Percentiles rank a stretch among this genome's conserved stretches.
Evolutionary conservation across 306 rosid species (phyloP).

Genomic region (Sindora glabra): DNA sequence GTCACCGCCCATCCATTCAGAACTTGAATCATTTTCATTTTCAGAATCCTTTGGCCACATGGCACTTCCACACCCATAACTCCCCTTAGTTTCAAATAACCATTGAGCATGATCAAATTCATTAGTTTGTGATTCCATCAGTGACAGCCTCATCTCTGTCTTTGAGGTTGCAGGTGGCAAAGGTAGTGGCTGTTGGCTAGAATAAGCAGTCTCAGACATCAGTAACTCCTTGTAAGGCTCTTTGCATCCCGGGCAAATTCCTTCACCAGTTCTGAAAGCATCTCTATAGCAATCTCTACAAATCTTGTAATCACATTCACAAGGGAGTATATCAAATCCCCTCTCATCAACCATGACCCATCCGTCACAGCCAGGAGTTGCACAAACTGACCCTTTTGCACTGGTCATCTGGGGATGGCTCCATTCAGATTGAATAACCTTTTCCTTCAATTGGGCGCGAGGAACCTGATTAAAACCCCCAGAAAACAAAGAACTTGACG

Average conservation of each 20-base stretch:
- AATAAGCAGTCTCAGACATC: background rate
- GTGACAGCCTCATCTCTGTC: constrained; percentile 29
- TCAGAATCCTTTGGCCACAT: constrained; percentile 26
- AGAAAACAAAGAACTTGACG: constrained; percentile 30
- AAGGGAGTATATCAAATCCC: constrained; percentile 27
- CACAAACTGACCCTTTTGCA: constrained; percentile 22
- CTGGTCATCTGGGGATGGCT: constrained; percentile 35
- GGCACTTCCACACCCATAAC: constrained; percentile 36
- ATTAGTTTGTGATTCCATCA: constrained; percentile 21
- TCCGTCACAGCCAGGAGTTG: constrained; percentile 24
- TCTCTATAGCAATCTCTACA: constrained; percentile 31
- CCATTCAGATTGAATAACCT: constrained; percentile 23
- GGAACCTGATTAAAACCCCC: constrained; percentile 28
- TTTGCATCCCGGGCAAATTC: constrained; percentile 25
- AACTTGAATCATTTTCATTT: constrained; percentile 1
- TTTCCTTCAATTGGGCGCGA: constrained; percentile 26
- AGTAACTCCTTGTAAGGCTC: constrained; percentile 17
- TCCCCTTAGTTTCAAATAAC: constrained; percentile 32
- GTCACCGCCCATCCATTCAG: constrained; percentile 20
- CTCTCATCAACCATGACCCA: constrained; percentile 25
- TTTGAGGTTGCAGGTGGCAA: constrained; percentile 7
- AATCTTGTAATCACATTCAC: constrained; percentile 25
- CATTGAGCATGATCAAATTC: constrained; percentile 22
- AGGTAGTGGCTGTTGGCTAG: background rate
- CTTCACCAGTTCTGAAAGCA: constrained; percentile 17